phyloP scores from a whole-genome alignment of 208 protist genomes.

The Sergeia podlipaevii region DNA sequence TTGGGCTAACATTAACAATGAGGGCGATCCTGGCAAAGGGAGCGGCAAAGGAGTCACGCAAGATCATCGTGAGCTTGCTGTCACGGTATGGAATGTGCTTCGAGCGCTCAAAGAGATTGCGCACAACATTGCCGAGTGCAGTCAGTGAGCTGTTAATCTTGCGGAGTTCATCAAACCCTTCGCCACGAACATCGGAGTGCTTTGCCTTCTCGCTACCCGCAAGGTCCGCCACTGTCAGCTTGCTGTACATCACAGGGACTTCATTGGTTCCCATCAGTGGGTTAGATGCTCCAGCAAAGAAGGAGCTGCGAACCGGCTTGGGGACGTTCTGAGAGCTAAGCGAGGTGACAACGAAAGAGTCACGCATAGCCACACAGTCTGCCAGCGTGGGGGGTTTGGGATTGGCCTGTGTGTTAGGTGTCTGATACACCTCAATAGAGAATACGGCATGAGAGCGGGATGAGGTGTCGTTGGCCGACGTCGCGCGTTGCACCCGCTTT shows the following conservation, averaged over 20 bases:
- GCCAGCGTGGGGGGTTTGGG: constrained; percentile 18
- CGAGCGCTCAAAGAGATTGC: constrained; percentile 46
- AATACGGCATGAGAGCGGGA: constrained; percentile 88
- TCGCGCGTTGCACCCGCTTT: constrained; percentile 55
- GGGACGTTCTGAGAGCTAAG: neutral
- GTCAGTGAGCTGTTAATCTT: constrained; percentile 90
- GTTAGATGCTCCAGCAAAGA: constrained; percentile 35
- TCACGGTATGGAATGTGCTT: constrained; percentile 80
- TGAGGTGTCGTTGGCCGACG: constrained; percentile 76
- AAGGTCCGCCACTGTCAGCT: constrained; percentile 84
- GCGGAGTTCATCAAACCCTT: constrained; percentile 72
- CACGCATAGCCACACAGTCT: constrained; percentile 29
- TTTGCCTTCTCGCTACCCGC: constrained; percentile 86
- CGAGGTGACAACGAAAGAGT: constrained; percentile 12
- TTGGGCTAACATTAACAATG: constrained; percentile 75
- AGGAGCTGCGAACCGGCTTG: neutral
- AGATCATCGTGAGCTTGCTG: constrained; percentile 80
- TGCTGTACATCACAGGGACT: constrained; percentile 58
- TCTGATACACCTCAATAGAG: constrained; percentile 77
- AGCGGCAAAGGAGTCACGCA: constrained; percentile 69
- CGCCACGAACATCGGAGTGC: constrained; percentile 44
- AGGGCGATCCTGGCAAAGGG: constrained; percentile 58
- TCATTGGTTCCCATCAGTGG: constrained; percentile 13
- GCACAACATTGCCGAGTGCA: constrained; percentile 87
- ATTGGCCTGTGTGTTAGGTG: constrained; percentile 12